A percentile compares a stretch with the other conserved stretches of the same genome.
Evolutionary conservation across 208 protist genomes (phyloP).

Genomic region (Leishmania aethiopica): DNA sequence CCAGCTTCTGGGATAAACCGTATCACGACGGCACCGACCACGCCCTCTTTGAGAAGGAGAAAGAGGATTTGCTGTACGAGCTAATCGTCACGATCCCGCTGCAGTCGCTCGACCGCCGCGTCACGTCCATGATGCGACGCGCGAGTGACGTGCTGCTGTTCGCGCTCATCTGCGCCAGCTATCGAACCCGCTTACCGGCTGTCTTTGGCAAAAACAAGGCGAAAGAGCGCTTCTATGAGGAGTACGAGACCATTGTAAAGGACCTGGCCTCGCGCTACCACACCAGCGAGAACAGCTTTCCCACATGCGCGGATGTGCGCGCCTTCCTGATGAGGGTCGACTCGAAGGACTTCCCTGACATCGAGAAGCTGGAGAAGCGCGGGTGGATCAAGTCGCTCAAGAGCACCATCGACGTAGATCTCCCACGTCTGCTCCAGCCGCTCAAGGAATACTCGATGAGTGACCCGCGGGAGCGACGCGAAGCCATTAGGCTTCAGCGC

Average conservation of each 20-base stretch:
- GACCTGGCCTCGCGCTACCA: conserved; percentile 57
- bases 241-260: conserved; percentile 55
- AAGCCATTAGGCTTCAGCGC: conserved; percentile 19
- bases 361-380: conserved; percentile 62
- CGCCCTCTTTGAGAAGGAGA: conserved; percentile 87
- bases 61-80: conserved; percentile 87
- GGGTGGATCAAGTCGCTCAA: conserved; percentile 56
- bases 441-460: conserved; percentile 54
- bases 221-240: conserved; percentile 52
- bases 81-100: conserved; percentile 83
- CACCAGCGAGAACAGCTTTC: conserved; percentile 60
- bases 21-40: conserved; percentile 79
- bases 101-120: conserved; percentile 86
- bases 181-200: conserved; percentile 57
- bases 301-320: conserved; percentile 30
- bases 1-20: conserved; percentile 96
- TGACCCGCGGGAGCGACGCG: conserved; percentile 52
- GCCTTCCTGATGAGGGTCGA: conserved; percentile 46
- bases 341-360: conserved; percentile 51
- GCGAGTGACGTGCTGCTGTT: conserved; percentile 85
- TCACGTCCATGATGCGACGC: conserved; percentile 89
- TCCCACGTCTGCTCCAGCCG: conserved; percentile 75
- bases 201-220: conserved; percentile 91
- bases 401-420: conserved; percentile 56
- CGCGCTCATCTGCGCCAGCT: conserved; percentile 75